Percentiles rank a stretch among this genome's conserved stretches.
phyloP scores from a whole-genome alignment of 805 yeast species.

The Nakazawaea populi region DNA sequence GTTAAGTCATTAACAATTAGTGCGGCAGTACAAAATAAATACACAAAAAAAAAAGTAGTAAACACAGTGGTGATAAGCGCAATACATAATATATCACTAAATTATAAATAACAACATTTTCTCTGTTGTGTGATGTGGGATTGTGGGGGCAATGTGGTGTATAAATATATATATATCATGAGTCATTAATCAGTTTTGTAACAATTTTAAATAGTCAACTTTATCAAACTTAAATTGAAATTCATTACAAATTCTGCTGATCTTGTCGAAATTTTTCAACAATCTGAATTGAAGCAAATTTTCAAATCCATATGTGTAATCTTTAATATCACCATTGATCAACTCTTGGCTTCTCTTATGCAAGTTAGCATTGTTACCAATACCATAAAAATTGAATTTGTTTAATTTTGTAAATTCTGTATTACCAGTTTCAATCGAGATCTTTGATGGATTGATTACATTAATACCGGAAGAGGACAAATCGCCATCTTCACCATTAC shows the following conservation, averaged over 20 bases:
- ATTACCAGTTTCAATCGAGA: conserved; percentile 6
- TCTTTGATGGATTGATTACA: conserved; percentile 9
- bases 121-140: too few relatives aligned
- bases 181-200: neutral
- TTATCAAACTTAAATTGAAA: conserved; percentile 6
- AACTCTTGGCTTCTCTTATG: neutral
- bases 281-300: conserved; percentile 7
- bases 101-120: too few relatives aligned
- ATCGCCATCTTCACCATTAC: neutral
- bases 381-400: conserved; percentile 9
- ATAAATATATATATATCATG: neutral
- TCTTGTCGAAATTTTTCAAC: conserved; percentile 6
- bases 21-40: neutral
- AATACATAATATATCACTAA: too few relatives aligned
- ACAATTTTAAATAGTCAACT: conserved; percentile 5
- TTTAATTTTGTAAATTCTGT: conserved; percentile 8
- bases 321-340: conserved; percentile 7
- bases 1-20: neutral
- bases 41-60: too few relatives aligned
- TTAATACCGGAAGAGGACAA: neutral
- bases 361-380: conserved; percentile 3
- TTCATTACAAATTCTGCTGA: conserved; percentile 4
- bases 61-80: too few relatives aligned
- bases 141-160: neutral
- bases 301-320: conserved; percentile 9